phyloP scores from a whole-genome alignment of 495 filamentous ascomycete genomes.

The Aspergillus panamensis region DNA sequence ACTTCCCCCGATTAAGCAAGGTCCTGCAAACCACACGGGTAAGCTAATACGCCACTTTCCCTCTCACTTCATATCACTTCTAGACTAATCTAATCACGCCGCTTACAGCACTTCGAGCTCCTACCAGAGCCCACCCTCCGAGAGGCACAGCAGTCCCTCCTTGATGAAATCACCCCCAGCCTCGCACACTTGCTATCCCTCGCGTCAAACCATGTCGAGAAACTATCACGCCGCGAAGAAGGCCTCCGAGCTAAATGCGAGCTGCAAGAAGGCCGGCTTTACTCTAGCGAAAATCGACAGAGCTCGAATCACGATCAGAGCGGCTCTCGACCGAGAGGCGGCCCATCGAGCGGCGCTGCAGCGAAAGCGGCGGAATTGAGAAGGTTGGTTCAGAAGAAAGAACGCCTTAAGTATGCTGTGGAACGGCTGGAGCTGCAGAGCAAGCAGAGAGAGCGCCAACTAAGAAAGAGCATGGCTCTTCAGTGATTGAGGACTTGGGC shows the following conservation, averaged over 20 bases:
- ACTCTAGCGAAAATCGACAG: conserved; percentile 35
- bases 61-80: not conserved
- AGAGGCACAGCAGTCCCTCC: conserved; percentile 63
- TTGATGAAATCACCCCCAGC: conserved; percentile 71
- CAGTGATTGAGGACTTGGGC: conserved; percentile 23
- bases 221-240: conserved; percentile 67
- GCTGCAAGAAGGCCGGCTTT: conserved; percentile 64
- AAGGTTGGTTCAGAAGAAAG: conserved; percentile 69
- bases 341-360: conserved; percentile 31
- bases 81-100: not conserved
- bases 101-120: conserved; percentile 74
- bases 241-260: conserved; percentile 66
- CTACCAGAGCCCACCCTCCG: conserved; percentile 65
- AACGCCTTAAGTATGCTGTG: conserved; percentile 72
- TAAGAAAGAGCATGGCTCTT: conserved; percentile 75
- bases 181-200: conserved; percentile 62
- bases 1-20: conserved; percentile 70
- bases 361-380: conserved; percentile 59
- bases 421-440: conserved; percentile 67
- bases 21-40: conserved; percentile 70
- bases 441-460: conserved; percentile 64
- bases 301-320: conserved; percentile 21
- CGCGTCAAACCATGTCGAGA: conserved; percentile 65
- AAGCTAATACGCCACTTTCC: conserved; percentile 8
- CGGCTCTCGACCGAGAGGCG: conserved; percentile 27